Evolutionary conservation across 768 basidiomycete species (phyloP).

Genomic region (Terana coerulea): DNA sequence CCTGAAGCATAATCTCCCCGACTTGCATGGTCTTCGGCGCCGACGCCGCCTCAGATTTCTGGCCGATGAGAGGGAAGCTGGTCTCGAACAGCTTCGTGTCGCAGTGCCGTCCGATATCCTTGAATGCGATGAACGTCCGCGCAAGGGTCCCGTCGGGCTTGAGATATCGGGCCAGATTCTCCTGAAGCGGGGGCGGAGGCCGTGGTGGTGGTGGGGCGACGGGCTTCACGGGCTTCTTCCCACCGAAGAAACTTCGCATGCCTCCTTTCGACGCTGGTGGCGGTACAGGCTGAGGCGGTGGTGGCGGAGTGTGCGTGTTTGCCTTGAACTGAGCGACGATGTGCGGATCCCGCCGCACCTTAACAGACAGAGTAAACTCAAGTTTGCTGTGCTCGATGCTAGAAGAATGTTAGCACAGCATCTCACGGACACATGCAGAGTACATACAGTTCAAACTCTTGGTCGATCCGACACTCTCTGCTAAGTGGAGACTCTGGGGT

Average conservation of each 20-base stretch:
- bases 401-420: not conserved
- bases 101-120: conserved; percentile 78
- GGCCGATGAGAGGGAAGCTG: conserved; percentile 76
- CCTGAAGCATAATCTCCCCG: conserved; percentile 85
- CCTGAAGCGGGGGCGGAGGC: conserved; percentile 43
- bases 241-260: conserved; percentile 73
- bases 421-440: not conserved
- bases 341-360: conserved; percentile 83
- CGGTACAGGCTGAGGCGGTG: conserved; percentile 37
- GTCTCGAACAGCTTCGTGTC: conserved; percentile 85
- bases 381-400: conserved; percentile 94
- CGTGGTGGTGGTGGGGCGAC: conserved; percentile 30
- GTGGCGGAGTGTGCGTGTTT: conserved; percentile 45
- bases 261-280: conserved; percentile 55
- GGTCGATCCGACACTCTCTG: conserved; percentile 63
- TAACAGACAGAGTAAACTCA: conserved; percentile 89
- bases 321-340: conserved; percentile 76
- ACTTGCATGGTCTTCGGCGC: conserved; percentile 60
- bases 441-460: conserved; percentile 88
- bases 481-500: conserved; percentile 73
- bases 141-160: conserved; percentile 87
- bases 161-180: conserved; percentile 80
- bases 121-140: conserved; percentile 84
- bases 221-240: conserved; percentile 63
- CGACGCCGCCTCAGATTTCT: conserved; percentile 43